A percentile compares a stretch with the other conserved stretches of the same genome.
Conservation (phyloP, 225 moss, liverwort and hornwort genomes). For the Ulota crispa region DNA sequence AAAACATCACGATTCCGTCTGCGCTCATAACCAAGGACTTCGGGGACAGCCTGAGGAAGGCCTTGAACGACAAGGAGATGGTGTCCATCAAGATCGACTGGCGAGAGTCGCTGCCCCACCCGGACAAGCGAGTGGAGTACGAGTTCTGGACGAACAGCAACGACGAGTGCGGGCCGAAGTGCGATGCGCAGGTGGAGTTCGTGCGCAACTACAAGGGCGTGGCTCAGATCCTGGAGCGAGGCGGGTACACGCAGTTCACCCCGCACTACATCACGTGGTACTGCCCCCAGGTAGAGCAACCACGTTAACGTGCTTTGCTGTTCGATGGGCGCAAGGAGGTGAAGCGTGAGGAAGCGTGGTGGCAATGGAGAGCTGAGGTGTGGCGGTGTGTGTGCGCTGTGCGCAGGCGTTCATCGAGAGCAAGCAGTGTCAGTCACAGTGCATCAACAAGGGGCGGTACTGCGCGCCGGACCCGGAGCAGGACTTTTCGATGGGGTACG, state of each 20-base stretch:
- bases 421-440: constrained; percentile 80
- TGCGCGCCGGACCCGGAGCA: constrained; percentile 89
- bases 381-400: not conserved
- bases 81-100: constrained; percentile 75
- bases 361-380: not conserved
- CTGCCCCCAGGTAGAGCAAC: constrained; percentile 53
- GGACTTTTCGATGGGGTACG: constrained; percentile 70
- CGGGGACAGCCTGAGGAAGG: constrained; percentile 58
- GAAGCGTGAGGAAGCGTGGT: not conserved
- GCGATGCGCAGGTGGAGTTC: constrained; percentile 71
- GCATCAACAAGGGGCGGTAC: constrained; percentile 80
- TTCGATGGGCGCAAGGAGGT: too few relatives aligned
- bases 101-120: constrained; percentile 85
- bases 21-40: constrained; percentile 63
- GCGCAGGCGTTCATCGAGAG: constrained; percentile 44
- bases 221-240: constrained; percentile 75
- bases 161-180: constrained; percentile 84
- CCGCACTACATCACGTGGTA: constrained; percentile 97
- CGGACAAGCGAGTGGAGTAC: constrained; percentile 83
- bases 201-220: constrained; percentile 76
- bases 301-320: too few relatives aligned
- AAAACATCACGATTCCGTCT: constrained; percentile 80
- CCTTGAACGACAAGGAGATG: constrained; percentile 38
- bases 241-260: constrained; percentile 69
- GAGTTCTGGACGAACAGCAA: constrained; percentile 97